These are phyloP conservation scores for Aspergillus floridensis DNA, from an alignment of 2,329 filamentous ascomycete genomes.

Conservation along the genomic window DNA sequence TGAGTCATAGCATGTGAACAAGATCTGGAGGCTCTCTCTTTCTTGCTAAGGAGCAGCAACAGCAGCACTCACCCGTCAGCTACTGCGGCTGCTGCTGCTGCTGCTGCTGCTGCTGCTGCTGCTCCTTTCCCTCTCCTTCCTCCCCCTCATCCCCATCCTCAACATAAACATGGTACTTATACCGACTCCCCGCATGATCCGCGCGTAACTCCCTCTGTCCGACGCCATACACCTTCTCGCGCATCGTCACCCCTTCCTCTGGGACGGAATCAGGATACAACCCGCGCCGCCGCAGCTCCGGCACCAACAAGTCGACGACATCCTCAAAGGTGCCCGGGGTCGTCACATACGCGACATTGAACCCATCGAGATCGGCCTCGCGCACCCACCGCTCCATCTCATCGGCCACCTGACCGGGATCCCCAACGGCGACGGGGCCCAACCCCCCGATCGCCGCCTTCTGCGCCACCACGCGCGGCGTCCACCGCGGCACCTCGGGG, in stretches of 20 bases:
- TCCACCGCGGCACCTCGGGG: conserved; percentile 48
- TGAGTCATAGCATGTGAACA: too few species aligned
- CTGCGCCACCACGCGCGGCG: conserved; percentile 47
- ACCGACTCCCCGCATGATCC: conserved; percentile 59
- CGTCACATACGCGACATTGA: conserved; percentile 49
- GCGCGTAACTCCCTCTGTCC: conserved; percentile 56
- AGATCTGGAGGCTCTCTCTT: too few species aligned
- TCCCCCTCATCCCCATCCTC: conserved; percentile 41
- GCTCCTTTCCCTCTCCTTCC: too few species aligned
- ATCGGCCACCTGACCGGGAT: conserved; percentile 46
- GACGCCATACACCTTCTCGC: conserved; percentile 62
- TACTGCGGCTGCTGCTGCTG: too few species aligned
- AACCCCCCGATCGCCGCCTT: conserved; percentile 50
- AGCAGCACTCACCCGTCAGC: too few species aligned
- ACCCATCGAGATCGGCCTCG: conserved; percentile 44
- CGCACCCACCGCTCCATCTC: conserved; percentile 49
- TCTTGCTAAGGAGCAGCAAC: too few species aligned
- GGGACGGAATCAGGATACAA: conserved; percentile 36
- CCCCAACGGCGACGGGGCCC: conserved; percentile 50
- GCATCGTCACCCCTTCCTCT: conserved; percentile 44
- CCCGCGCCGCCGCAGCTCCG: conserved; percentile 46
- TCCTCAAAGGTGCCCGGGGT: conserved; percentile 55
- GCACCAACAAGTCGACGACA: conserved; percentile 50
- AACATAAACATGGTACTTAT: conserved; percentile 62
- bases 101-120: too few species aligned